Evolutionary conservation across 2,329 filamentous ascomycete species (phyloP), one percentile per base, ranked within the genome.

Genomic region (Coniochaeta pulveracea): DNA sequence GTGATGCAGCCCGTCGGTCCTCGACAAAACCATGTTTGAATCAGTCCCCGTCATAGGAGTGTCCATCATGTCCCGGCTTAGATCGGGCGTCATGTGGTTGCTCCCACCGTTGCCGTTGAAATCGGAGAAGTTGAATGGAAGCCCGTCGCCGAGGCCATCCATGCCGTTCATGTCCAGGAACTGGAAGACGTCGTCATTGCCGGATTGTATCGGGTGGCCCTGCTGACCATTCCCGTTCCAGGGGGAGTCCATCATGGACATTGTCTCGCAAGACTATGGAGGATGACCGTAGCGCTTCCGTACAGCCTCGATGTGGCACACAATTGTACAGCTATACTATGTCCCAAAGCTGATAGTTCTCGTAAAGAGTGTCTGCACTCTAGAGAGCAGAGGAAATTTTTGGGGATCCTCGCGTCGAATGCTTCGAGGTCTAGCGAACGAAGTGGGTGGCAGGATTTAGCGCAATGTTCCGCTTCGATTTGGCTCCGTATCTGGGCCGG

Each of bases 91-190:
- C 29, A 61, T 60, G 42, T 64, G 49, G 41, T 67, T 52, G 33
- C 58, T 49, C 25, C 51, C 44, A 35, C 51, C 51, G 39, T 56
- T 51, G 12, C 47, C 44, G 35, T 49, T 51, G 44, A 75, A 77
- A 37, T 67, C 60, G 24, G 65, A 60, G 41, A 76, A 79, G 48
- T 76, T 70, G 45, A 78, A 79, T 39, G 66, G 63, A 47, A 78
- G 60, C 34, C 58, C 56, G 35, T 75, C 69, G 39, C 53, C 52
- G 37, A 78, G 54, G 40, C 55, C 63, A 19, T 60, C 61, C 59
- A 77, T 72, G 44, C 55, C 57, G 37, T 63, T 66, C 60, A 80
- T 69, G 42, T 77, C 67, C 40, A 80, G 60, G 37, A 76, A 78
- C 43, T 78, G 72, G 47, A 79, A 77, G 24, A 76, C 73, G 49